Conservation (phyloP, 148 eudicot genomes). For the Spergularia bocconei region DNA sequence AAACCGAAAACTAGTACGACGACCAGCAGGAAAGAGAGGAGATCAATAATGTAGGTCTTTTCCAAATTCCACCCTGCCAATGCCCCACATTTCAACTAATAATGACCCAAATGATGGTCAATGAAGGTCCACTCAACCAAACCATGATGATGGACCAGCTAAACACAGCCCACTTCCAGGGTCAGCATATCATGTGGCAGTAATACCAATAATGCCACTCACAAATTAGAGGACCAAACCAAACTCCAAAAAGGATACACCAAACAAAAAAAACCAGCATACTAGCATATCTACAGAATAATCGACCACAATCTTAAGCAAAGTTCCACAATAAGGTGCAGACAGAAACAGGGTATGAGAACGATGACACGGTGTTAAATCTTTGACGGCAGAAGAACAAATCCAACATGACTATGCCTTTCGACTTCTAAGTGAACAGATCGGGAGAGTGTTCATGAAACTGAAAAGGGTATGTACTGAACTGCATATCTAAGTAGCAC, state of each 20-base stretch:
- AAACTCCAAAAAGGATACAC: no score
- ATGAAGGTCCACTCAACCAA: neutral
- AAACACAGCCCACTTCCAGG: neutral
- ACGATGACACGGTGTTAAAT: neutral
- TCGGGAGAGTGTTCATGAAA: neutral
- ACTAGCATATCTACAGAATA: neutral
- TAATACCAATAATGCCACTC: neutral
- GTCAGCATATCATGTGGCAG: neutral
- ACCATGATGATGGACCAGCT: neutral
- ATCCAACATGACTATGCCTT: neutral
- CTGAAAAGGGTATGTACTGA: conserved; percentile 19
- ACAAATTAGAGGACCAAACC: neutral
- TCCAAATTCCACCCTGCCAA: neutral
- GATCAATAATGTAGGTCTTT: neutral
- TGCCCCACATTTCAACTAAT: neutral
- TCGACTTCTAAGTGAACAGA: conserved; percentile 8
- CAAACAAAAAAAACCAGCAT: neutral
- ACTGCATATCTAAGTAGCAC: conserved; percentile 26
- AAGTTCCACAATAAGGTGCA: neutral
- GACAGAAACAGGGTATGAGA: neutral
- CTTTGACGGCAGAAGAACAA: neutral
- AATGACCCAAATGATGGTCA: neutral
- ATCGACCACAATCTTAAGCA: neutral
- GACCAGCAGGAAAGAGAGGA: no score
- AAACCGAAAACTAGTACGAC: no score